Evolutionary conservation across 306 rosid genomes (phyloP).

Genomic region (Betula pendula): DNA sequence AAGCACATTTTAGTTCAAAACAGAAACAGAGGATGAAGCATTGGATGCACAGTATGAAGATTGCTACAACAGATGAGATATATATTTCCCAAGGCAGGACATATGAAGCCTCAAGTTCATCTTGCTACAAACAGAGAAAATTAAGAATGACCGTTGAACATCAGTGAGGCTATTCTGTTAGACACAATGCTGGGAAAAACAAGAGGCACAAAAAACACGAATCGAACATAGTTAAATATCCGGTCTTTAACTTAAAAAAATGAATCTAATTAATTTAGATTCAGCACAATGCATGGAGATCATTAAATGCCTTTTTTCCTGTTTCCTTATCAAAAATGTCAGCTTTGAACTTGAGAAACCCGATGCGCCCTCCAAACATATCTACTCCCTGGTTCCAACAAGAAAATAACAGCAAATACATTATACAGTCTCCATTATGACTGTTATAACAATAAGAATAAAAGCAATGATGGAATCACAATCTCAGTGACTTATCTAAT

Average conservation of each 20-base stretch:
- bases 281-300: slow-evolving; percentile 16
- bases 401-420: neutral
- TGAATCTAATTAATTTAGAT: neutral
- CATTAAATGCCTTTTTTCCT: slow-evolving; percentile 60
- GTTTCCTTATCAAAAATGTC: slow-evolving; percentile 75
- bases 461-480: neutral
- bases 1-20: slow-evolving; percentile 41
- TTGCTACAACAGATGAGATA: neutral
- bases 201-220: neutral
- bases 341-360: slow-evolving; percentile 88
- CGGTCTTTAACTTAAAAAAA: slow-evolving; percentile 13
- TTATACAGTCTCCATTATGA: neutral
- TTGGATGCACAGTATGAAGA: slow-evolving; percentile 6
- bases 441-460: neutral
- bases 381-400: slow-evolving; percentile 69
- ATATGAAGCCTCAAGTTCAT: neutral
- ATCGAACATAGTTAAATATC: slow-evolving; percentile 11
- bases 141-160: neutral
- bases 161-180: neutral
- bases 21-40: slow-evolving; percentile 30
- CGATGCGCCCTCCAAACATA: slow-evolving; percentile 82
- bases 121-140: neutral
- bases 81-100: neutral
- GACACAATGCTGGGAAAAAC: slow-evolving; percentile 3
- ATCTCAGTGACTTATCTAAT: neutral